A percentile compares a stretch with the other conserved stretches of the same genome.
These are phyloP conservation scores for Trypanosoma vivax DNA, from an alignment of 208 protist genomes.

Conservation along the genomic window DNA sequence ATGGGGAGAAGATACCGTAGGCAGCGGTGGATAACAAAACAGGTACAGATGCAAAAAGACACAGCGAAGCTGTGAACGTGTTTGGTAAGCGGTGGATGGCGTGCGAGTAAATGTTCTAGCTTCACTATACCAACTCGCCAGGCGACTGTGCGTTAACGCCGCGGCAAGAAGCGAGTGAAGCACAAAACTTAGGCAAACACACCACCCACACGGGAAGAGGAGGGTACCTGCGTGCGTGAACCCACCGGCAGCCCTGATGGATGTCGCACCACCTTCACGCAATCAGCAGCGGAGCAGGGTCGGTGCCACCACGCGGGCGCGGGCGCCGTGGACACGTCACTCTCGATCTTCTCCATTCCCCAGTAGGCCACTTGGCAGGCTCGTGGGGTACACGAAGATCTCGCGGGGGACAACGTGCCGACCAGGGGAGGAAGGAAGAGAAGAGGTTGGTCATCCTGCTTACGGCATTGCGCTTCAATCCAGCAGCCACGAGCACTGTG, in stretches of 20 bases:
- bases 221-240: not conserved
- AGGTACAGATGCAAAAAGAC: not conserved
- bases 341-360: slow-evolving; percentile 25
- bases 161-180: slow-evolving; percentile 37
- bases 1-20: not conserved
- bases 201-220: too few relatives aligned
- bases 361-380: slow-evolving; percentile 13
- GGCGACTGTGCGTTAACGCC: slow-evolving; percentile 9
- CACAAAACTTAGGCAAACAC: not conserved
- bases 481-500: slow-evolving; percentile 26
- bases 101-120: slow-evolving; percentile 12
- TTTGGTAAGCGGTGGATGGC: not conserved
- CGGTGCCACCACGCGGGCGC: not conserved
- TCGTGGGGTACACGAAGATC: too few relatives aligned
- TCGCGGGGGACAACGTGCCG: too few relatives aligned
- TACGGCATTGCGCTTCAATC: slow-evolving; percentile 41
- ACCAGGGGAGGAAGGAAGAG: too few relatives aligned
- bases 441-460: too few relatives aligned
- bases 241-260: slow-evolving; percentile 13
- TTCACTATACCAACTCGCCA: slow-evolving; percentile 35
- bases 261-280: not conserved
- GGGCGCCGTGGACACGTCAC: not conserved
- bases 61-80: not conserved
- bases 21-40: not conserved
- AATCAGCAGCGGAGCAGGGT: slow-evolving; percentile 1